A percentile compares a stretch with the other conserved stretches of the same genome.
Evolutionary conservation across 306 rosid species (phyloP).

Genomic region (Cyamopsis tetragonoloba): DNA sequence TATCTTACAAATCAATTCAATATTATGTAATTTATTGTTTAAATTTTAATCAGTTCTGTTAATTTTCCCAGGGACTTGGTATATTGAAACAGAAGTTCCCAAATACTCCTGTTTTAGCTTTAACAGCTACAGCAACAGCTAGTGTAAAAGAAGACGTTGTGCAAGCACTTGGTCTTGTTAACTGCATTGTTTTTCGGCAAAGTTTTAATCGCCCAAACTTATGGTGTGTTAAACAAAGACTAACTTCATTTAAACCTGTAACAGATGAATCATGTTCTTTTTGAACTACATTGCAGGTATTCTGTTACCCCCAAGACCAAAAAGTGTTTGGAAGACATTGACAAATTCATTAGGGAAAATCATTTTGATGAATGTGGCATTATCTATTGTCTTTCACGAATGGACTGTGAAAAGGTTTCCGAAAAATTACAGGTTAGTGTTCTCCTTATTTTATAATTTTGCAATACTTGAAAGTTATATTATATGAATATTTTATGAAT

Average conservation of each 20-base stretch:
- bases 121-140: conserved; percentile 98
- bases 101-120: conserved; percentile 88
- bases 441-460: conserved; percentile 10
- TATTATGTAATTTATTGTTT: background rate
- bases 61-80: conserved; percentile 80
- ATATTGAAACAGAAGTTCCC: conserved; percentile 94
- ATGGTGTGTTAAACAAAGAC: conserved; percentile 41
- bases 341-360: conserved; percentile 77
- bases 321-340: conserved; percentile 88
- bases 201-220: conserved; percentile 98
- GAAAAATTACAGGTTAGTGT: conserved; percentile 81
- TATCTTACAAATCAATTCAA: conserved; percentile 12
- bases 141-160: conserved; percentile 99
- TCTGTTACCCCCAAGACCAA: conserved; percentile 85
- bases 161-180: conserved; percentile 93
- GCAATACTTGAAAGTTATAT: conserved; percentile 15
- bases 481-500: background rate
- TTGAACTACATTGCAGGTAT: conserved; percentile 59
- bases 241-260: conserved; percentile 6
- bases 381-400: conserved; percentile 93
- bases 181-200: conserved; percentile 92
- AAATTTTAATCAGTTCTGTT: conserved; percentile 18
- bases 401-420: conserved; percentile 98
- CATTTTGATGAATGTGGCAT: conserved; percentile 96
- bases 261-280: conserved; percentile 20